Percentiles rank a stretch among this genome's conserved stretches.
Conservation (phyloP, 1,139 yeast species). For the Scheffersomyces titani region DNA sequence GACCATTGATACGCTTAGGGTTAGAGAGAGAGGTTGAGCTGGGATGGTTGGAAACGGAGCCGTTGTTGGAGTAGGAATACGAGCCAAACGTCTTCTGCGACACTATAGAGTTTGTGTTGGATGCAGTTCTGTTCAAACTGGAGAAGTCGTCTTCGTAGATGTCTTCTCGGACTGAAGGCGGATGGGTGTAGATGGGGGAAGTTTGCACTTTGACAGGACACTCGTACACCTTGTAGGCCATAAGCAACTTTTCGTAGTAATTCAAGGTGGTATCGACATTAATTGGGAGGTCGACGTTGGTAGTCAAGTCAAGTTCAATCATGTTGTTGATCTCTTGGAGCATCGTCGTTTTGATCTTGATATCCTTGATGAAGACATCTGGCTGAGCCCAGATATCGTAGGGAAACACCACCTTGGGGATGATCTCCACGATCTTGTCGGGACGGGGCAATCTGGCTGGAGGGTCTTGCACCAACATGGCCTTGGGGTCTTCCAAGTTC, state of each 20-base stretch:
- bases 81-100: conserved; percentile 11
- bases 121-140: conserved; percentile 13
- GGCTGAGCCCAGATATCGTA: conserved; percentile 42
- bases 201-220: conserved; percentile 15
- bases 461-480: not conserved
- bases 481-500: conserved; percentile 17
- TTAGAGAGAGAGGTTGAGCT: conserved; percentile 2
- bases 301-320: conserved; percentile 27
- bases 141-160: conserved; percentile 24
- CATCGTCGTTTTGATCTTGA: conserved; percentile 35
- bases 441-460: not conserved
- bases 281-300: conserved; percentile 19
- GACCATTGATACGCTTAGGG: conserved; percentile 9
- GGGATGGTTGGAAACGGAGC: conserved; percentile 6
- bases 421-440: conserved; percentile 20
- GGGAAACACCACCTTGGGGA: conserved; percentile 39
- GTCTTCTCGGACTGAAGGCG: conserved; percentile 23
- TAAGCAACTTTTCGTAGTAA: conserved; percentile 37
- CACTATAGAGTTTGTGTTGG: conserved; percentile 13
- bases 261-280: conserved; percentile 23
- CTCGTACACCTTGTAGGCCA: conserved; percentile 40
- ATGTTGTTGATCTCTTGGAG: conserved; percentile 37
- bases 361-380: conserved; percentile 32
- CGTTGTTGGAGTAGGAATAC: not conserved
- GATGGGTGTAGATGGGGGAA: not conserved